Percentiles rank a stretch among this genome's conserved stretches.
phyloP scores from a whole-genome alignment of 495 filamentous ascomycete species.

The Penicillium dipodomyicola region DNA sequence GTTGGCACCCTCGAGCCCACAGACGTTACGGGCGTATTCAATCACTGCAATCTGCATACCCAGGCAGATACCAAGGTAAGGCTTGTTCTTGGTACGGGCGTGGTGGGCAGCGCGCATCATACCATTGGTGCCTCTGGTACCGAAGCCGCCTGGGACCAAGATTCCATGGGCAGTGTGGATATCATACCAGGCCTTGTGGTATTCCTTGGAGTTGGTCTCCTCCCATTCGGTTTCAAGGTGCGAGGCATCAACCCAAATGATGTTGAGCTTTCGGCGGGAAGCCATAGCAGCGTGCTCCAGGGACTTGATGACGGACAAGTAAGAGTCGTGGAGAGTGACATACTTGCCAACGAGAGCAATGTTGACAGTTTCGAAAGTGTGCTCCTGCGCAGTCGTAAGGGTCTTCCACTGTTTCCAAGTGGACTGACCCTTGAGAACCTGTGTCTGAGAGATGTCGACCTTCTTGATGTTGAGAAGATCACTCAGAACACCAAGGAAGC shows the following conservation, averaged over 20 bases:
- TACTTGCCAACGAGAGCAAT: constrained; percentile 96
- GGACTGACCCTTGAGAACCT: constrained; percentile 45
- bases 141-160: constrained; percentile 72
- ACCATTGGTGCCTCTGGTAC: constrained; percentile 73
- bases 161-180: constrained; percentile 68
- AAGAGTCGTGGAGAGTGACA: constrained; percentile 74
- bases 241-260: constrained; percentile 80
- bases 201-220: constrained; percentile 62
- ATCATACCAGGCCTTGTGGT: constrained; percentile 84
- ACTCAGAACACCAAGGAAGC: constrained; percentile 61
- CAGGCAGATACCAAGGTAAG: constrained; percentile 89
- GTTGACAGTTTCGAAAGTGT: constrained; percentile 61
- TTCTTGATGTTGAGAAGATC: constrained; percentile 28
- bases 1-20: constrained; percentile 56
- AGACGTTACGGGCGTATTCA: constrained; percentile 76
- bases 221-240: constrained; percentile 67
- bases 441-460: constrained; percentile 38
- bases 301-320: constrained; percentile 76
- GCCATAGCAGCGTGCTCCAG: constrained; percentile 91
- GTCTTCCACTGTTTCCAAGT: constrained; percentile 76
- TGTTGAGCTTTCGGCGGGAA: constrained; percentile 72
- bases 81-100: constrained; percentile 76
- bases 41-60: constrained; percentile 95
- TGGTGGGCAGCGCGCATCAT: constrained; percentile 84
- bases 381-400: constrained; percentile 61